Evolutionary conservation across 192 early-diverging fungal genomes (phyloP).

Genomic region (Entrophospora sp.): DNA sequence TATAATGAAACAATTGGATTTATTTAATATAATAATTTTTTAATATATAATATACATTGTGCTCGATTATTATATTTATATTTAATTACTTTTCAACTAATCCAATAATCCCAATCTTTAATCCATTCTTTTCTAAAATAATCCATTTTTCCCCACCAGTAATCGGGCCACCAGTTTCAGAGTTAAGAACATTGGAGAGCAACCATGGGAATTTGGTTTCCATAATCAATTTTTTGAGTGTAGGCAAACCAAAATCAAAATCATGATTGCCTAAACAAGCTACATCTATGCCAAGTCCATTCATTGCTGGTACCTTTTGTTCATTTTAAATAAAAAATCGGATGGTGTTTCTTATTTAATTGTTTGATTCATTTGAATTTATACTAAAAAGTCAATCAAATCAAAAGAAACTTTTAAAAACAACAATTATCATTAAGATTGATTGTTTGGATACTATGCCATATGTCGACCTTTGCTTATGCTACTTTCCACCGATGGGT

Average conservation of each 20-base stretch:
- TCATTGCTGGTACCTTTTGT: constrained; percentile 39
- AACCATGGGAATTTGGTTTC: constrained; percentile 64
- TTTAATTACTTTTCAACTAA: constrained; percentile 50
- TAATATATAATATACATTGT: no score
- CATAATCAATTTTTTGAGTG: constrained; percentile 35
- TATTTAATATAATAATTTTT: no score
- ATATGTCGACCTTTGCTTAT: constrained; percentile 57
- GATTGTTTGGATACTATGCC: constrained; percentile 21
- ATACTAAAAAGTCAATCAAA: not conserved
- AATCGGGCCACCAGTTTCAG: constrained; percentile 23
- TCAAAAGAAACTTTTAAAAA: not conserved
- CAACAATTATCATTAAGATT: not conserved
- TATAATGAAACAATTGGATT: no score
- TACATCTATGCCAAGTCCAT: constrained; percentile 47
- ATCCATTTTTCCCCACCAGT: constrained; percentile 28
- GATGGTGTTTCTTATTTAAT: no score
- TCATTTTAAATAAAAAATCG: not conserved
- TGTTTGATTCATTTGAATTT: no score
- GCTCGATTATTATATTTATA: not conserved
- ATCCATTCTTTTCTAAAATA: constrained; percentile 37
- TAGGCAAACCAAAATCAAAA: constrained; percentile 61
- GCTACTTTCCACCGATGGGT: constrained; percentile 57
- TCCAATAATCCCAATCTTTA: constrained; percentile 60
- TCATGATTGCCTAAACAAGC: constrained; percentile 66
- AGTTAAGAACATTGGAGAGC: constrained; percentile 53